Conservation (phyloP, 148 eudicot genomes). For the Linanthus parryae region DNA sequence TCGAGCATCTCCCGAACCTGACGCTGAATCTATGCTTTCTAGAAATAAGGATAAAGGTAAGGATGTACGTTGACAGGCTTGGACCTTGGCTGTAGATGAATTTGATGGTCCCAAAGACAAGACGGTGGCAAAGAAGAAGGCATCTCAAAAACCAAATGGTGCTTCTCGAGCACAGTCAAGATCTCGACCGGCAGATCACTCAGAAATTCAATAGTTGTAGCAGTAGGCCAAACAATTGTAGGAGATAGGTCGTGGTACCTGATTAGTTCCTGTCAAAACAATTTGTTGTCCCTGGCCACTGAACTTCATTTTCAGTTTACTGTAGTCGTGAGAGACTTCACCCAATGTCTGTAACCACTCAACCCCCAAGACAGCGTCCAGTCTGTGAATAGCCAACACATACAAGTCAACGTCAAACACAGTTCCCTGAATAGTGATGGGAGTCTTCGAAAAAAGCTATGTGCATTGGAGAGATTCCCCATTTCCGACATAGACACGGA, state of each 20-base stretch:
- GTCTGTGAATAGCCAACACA: too few relatives aligned
- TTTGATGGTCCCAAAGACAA: neutral
- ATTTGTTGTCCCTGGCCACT: neutral
- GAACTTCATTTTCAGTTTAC: neutral
- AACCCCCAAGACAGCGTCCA: neutral
- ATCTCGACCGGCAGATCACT: neutral
- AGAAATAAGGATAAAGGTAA: neutral
- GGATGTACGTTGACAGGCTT: neutral
- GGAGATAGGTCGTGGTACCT: neutral
- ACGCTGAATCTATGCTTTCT: neutral
- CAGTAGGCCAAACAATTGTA: neutral
- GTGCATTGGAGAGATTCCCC: too few relatives aligned
- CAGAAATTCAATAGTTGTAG: neutral
- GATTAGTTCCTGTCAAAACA: neutral
- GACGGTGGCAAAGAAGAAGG: neutral
- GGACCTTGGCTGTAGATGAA: neutral
- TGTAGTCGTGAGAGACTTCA: neutral
- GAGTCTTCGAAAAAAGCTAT: too few relatives aligned
- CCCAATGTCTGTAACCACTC: neutral
- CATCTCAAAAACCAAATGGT: neutral
- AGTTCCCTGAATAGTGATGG: too few relatives aligned
- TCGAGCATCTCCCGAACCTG: neutral
- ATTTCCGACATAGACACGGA: too few relatives aligned
- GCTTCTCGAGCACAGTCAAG: neutral
- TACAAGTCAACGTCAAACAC: too few relatives aligned